Conservation (phyloP, 306 rosid genomes). For the Acacia acuminata region DNA sequence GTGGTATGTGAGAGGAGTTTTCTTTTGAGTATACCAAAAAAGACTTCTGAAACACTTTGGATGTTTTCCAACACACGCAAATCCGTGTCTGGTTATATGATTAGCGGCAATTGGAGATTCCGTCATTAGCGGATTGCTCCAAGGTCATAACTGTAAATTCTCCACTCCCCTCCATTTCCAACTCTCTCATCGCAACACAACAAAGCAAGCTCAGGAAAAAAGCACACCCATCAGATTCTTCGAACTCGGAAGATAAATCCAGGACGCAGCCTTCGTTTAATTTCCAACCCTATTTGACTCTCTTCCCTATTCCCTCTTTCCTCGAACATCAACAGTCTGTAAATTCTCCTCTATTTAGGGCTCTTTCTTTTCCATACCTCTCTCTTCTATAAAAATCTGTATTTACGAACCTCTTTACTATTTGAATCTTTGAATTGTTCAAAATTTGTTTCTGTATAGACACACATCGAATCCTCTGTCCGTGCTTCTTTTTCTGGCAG, state of each 20-base stretch:
- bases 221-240: neutral
- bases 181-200: neutral
- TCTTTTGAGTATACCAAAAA: too few relatives aligned
- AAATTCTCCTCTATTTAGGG: conserved; percentile 1
- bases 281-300: conserved; percentile 44
- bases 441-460: neutral
- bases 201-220: neutral
- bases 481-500: neutral
- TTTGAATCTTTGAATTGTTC: neutral
- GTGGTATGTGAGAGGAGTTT: too few relatives aligned
- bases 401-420: neutral
- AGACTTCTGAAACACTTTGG: too few relatives aligned
- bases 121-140: neutral
- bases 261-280: conserved; percentile 8
- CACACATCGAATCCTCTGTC: neutral
- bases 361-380: neutral
- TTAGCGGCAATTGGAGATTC: neutral
- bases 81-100: neutral
- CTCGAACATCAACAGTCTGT: conserved; percentile 19
- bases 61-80: neutral
- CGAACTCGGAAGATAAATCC: neutral
- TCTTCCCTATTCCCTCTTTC: conserved; percentile 16
- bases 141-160: conserved; percentile 25
- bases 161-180: neutral
- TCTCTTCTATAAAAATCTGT: conserved; percentile 28